phyloP scores from a whole-genome alignment of 495 filamentous ascomycete genomes.

The Podospora pseudopauciseta region DNA sequence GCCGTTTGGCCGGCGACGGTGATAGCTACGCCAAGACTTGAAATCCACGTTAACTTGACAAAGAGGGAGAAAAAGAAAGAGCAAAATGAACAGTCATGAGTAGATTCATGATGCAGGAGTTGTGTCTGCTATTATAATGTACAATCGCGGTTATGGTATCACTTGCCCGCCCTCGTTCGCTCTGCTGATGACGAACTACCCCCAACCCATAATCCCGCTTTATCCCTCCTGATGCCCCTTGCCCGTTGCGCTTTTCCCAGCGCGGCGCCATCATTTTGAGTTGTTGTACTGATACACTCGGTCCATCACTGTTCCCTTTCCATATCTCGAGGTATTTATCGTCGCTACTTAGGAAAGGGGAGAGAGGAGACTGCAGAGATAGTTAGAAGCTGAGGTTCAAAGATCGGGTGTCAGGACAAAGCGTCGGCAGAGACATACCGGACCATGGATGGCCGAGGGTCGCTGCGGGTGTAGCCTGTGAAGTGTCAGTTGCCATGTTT shows the following conservation, averaged over 20 bases:
- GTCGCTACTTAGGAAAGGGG: slow-evolving; percentile 54
- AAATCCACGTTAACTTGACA: too few species aligned
- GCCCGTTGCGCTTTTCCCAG: background rate
- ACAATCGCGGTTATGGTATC: slow-evolving; percentile 23
- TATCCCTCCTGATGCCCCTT: background rate
- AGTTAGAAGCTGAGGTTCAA: slow-evolving; percentile 9
- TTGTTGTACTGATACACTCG: background rate
- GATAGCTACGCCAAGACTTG: background rate
- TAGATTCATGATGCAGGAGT: slow-evolving; percentile 14
- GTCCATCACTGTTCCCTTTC: background rate
- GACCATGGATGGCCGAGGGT: slow-evolving; percentile 88
- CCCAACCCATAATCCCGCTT: slow-evolving; percentile 1
- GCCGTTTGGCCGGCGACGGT: background rate
- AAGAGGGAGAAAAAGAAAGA: too few species aligned
- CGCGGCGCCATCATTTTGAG: background rate
- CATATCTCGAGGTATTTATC: background rate
- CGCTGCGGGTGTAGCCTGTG: slow-evolving; percentile 87
- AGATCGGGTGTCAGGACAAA: background rate
- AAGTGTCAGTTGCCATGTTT: slow-evolving; percentile 24
- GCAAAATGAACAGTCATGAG: background rate
- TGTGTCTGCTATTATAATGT: slow-evolving; percentile 26
- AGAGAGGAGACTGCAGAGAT: slow-evolving; percentile 59
- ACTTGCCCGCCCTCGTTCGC: background rate
- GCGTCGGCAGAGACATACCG: slow-evolving; percentile 52
- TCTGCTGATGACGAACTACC: background rate